These are phyloP conservation scores for Blastocystis hominis DNA, from an alignment of 352 stramenopile species.

Conservation along the genomic window DNA sequence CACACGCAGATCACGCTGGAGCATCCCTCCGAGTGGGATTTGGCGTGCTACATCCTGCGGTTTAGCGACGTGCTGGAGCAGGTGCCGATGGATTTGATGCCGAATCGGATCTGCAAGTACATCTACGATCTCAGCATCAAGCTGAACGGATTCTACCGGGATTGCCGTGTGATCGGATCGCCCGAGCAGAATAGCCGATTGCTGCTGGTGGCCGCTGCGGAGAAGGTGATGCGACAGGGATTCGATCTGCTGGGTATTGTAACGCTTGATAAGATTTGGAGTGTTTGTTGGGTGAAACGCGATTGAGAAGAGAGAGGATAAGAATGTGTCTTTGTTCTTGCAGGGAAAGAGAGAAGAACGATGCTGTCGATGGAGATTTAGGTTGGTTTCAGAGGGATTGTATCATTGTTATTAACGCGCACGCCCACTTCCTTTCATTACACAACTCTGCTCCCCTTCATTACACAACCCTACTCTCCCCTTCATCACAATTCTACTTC, in stretches of 20 bases:
- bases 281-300: neutral
- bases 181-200: conserved; percentile 86
- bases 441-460: too few relatives aligned
- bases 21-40: conserved; percentile 73
- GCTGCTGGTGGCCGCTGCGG: conserved; percentile 85
- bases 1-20: conserved; percentile 63
- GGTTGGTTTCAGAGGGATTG: too few relatives aligned
- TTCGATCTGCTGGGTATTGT: conserved; percentile 84
- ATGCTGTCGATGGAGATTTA: too few relatives aligned
- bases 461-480: too few relatives aligned
- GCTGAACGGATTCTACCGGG: conserved; percentile 92
- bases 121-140: conserved; percentile 89
- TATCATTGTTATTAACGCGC: too few relatives aligned
- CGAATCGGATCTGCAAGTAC: conserved; percentile 93
- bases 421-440: too few relatives aligned
- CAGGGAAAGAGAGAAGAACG: too few relatives aligned
- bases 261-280: conserved; percentile 81
- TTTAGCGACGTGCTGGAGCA: conserved; percentile 85
- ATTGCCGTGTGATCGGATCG: conserved; percentile 87
- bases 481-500: too few relatives aligned
- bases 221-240: conserved; percentile 83
- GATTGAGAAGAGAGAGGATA: too few relatives aligned
- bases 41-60: conserved; percentile 71
- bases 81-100: conserved; percentile 85
- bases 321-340: too few relatives aligned